These are phyloP conservation scores for Sporothrix phasma DNA, from an alignment of 2,329 filamentous ascomycete genomes.

Conservation along the genomic window DNA sequence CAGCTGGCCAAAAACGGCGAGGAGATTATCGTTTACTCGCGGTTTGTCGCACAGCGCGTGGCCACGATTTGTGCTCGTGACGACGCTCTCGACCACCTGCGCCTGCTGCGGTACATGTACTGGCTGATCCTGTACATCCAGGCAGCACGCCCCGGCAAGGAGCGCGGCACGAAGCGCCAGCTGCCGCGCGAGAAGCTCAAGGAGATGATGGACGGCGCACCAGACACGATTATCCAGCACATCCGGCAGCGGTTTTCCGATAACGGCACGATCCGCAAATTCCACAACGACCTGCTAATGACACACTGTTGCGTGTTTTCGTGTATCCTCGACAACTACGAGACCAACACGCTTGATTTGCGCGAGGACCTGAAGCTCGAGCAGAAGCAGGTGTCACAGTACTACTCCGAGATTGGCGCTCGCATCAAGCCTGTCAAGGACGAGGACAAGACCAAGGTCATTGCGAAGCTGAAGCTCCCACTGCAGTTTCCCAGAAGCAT, in stretches of 20 bases:
- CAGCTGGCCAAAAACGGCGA: constrained; percentile 51
- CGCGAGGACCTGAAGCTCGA: constrained; percentile 64
- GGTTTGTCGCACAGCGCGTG: constrained; percentile 57
- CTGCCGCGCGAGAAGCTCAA: constrained; percentile 53
- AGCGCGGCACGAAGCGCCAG: constrained; percentile 40
- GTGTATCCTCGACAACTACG: constrained; percentile 62
- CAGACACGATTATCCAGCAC: constrained; percentile 53
- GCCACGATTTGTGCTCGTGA: constrained; percentile 43
- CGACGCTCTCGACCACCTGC: constrained; percentile 42
- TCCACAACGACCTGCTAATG: constrained; percentile 59
- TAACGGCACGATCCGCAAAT: constrained; percentile 55
- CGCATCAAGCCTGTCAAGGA: constrained; percentile 51
- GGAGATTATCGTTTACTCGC: constrained; percentile 46
- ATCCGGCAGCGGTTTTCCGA: constrained; percentile 62
- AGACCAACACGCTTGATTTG: constrained; percentile 59
- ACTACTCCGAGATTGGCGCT: constrained; percentile 68
- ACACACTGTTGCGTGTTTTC: constrained; percentile 65
- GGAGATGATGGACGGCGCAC: constrained; percentile 45
- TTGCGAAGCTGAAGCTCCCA: constrained; percentile 67
- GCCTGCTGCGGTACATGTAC: constrained; percentile 50
- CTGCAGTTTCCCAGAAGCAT: constrained; percentile 65
- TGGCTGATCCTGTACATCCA: constrained; percentile 47
- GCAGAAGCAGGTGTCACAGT: constrained; percentile 58
- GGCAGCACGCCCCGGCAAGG: constrained; percentile 35
- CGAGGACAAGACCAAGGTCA: constrained; percentile 42